Base-by-base conservation (phyloP, 495 filamentous ascomycete genomes). In the Xylaria venustula region DNA sequence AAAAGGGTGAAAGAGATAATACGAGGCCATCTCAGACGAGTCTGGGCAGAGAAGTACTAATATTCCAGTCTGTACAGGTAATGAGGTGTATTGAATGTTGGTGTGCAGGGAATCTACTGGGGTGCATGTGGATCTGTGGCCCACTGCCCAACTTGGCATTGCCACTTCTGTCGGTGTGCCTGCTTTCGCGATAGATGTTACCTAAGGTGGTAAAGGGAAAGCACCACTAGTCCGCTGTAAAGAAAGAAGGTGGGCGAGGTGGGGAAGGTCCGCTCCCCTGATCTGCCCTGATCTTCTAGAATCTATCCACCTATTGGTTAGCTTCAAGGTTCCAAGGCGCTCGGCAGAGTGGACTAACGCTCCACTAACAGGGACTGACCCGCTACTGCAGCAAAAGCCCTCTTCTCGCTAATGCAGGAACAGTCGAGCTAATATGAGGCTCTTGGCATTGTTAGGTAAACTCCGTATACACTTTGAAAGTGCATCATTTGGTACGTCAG, bases 1-100 rank as follows among this genome's bases (percentile, higher is more conserved):
- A 30, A 56, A 45, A 60, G 56, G 50, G 48, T 37, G 46, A 66
- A 63, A 66, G 47, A 59, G n/a, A n/a, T n/a, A 51, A 59, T 48
- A 58, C 32, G 55, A 58, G 55, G 45, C 50, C 32, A 55, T 55
- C 53, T 44, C 40, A 55, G 45, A 23, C 37, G 40, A 32, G 37
- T 37, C 52, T 55, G 25, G 51, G 51, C 51, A 41, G 34, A 20
- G 48, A 9, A 12, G 7, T 11, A 8, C 7, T 40, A 7, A 3
- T 40, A 40, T 15, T 8, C 37, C 14, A 5, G 30, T 34, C 5
- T 34, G 30, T 34, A 34, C 5, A 5, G 11, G 30, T 34, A 34
- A 34, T n/a, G n/a, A n/a, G n/a, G n/a, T n/a, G n/a, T n/a, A n/a
- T n/a, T n/a, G n/a, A n/a, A n/a, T n/a, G 30, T 34, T 34, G 30